A percentile compares a stretch with the other conserved stretches of the same genome.
phyloP scores from a whole-genome alignment of 352 stramenopile genomes.

The Aphanomyces cochlioides region DNA sequence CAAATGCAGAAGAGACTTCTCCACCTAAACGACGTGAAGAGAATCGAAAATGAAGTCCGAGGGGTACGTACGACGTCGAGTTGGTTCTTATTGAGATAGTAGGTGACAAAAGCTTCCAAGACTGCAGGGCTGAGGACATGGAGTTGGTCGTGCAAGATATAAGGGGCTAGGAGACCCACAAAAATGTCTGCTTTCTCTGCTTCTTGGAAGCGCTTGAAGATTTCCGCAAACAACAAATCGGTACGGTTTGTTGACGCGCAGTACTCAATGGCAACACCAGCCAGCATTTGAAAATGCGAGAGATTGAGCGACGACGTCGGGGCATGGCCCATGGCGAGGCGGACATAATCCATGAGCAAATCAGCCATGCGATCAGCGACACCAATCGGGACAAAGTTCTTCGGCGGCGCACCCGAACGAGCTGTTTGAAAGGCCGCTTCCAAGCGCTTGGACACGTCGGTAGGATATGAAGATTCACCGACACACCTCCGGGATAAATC shows the following conservation, averaged over 20 bases:
- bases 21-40: slow-evolving; percentile 64
- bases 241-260: slow-evolving; percentile 86
- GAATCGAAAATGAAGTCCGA: neutral
- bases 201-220: slow-evolving; percentile 84
- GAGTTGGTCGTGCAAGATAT: slow-evolving; percentile 92
- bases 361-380: slow-evolving; percentile 84
- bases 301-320: slow-evolving; percentile 68
- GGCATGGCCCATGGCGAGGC: slow-evolving; percentile 79
- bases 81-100: slow-evolving; percentile 87
- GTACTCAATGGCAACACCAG: slow-evolving; percentile 94
- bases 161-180: slow-evolving; percentile 91
- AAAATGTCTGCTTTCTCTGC: slow-evolving; percentile 83
- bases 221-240: slow-evolving; percentile 83
- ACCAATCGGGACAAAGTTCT: slow-evolving; percentile 87
- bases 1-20: slow-evolving; percentile 93
- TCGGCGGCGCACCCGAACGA: slow-evolving; percentile 71
- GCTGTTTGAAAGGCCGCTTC: slow-evolving; percentile 84
- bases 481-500: slow-evolving; percentile 8
- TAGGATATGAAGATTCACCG: slow-evolving; percentile 69
- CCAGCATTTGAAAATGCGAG: slow-evolving; percentile 95
- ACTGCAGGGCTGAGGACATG: slow-evolving; percentile 87
- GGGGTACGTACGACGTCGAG: slow-evolving; percentile 38
- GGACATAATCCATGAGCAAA: slow-evolving; percentile 87
- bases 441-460: slow-evolving; percentile 77
- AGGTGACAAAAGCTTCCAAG: slow-evolving; percentile 91